Evolutionary conservation across 2,329 filamentous ascomycete genomes (phyloP).

Genomic region (Fusarium sp.): DNA sequence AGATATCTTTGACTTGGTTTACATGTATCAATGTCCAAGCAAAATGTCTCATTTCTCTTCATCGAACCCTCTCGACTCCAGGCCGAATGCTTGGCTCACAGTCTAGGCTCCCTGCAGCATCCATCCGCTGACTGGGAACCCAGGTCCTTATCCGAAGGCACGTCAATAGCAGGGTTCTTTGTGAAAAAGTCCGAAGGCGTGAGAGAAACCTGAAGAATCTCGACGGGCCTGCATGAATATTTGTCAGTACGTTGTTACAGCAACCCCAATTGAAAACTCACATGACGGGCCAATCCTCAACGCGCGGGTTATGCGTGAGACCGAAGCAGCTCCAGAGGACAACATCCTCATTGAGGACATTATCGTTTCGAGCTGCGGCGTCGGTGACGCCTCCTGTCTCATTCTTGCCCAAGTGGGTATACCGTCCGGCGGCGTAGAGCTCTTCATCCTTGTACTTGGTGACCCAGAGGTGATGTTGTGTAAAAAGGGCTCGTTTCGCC

Average conservation of each 20-base stretch:
- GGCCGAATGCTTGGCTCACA: neutral
- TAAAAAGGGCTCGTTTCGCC: conserved; percentile 55
- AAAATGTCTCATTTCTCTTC: neutral
- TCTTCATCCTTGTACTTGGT: conserved; percentile 59
- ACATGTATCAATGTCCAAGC: neutral
- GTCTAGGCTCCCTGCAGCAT: neutral
- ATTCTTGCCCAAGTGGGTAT: conserved; percentile 55
- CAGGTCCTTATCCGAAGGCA: conserved; percentile 44
- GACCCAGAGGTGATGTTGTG: conserved; percentile 59
- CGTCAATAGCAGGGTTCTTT: conserved; percentile 60
- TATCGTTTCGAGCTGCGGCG: conserved; percentile 57
- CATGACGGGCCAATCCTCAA: conserved; percentile 79
- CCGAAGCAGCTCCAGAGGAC: conserved; percentile 69
- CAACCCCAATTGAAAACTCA: conserved; percentile 41
- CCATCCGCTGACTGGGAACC: neutral
- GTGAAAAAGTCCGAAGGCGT: conserved; percentile 62
- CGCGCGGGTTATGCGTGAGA: conserved; percentile 74
- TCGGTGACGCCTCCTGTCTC: conserved; percentile 52
- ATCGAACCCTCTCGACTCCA: neutral
- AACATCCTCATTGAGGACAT: conserved; percentile 61
- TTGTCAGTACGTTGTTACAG: conserved; percentile 5
- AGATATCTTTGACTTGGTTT: neutral
- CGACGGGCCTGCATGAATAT: conserved; percentile 49
- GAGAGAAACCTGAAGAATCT: conserved; percentile 59
- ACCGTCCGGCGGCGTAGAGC: conserved; percentile 57